These are phyloP conservation scores for Monilinia fructicola DNA, from an alignment of 2,329 filamentous ascomycete species.

Conservation along the genomic window DNA sequence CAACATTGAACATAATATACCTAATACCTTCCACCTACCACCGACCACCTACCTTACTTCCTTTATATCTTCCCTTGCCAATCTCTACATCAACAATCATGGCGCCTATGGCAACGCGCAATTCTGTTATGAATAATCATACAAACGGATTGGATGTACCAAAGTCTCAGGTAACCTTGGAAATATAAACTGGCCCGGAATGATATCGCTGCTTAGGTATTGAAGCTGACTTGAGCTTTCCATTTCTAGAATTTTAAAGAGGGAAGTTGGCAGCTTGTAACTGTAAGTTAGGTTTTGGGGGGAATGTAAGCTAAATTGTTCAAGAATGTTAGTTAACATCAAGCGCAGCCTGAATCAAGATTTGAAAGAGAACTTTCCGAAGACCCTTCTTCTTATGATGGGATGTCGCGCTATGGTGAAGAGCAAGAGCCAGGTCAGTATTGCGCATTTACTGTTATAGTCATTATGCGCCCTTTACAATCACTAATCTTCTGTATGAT, in stretches of 20 bases:
- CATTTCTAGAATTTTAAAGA: constrained; percentile 36
- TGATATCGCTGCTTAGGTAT: neutral
- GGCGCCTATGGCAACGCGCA: constrained; percentile 39
- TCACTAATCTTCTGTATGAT: neutral
- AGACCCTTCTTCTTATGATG: constrained; percentile 38
- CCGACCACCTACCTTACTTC: too few species aligned
- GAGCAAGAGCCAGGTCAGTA: constrained; percentile 33
- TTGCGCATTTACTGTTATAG: constrained; percentile 17
- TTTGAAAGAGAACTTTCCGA: constrained; percentile 39
- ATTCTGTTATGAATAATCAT: constrained; percentile 29
- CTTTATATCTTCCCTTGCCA: neutral
- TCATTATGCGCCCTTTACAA: neutral
- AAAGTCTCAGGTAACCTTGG: constrained; percentile 25
- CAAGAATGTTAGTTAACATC: constrained; percentile 13
- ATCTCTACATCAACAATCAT: constrained; percentile 27
- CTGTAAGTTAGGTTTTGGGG: constrained; percentile 31
- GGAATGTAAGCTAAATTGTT: neutral
- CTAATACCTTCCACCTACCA: too few species aligned
- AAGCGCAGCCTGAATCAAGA: constrained; percentile 31
- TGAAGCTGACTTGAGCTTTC: constrained; percentile 27
- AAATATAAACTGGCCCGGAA: constrained; percentile 25
- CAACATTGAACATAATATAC: constrained; percentile 15
- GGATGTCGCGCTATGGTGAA: constrained; percentile 38
- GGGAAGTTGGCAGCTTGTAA: constrained; percentile 39
- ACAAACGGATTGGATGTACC: constrained; percentile 27